Evolutionary conservation across 75 land plant species (phyloP).

Genomic region (Pinus albicaulis): DNA sequence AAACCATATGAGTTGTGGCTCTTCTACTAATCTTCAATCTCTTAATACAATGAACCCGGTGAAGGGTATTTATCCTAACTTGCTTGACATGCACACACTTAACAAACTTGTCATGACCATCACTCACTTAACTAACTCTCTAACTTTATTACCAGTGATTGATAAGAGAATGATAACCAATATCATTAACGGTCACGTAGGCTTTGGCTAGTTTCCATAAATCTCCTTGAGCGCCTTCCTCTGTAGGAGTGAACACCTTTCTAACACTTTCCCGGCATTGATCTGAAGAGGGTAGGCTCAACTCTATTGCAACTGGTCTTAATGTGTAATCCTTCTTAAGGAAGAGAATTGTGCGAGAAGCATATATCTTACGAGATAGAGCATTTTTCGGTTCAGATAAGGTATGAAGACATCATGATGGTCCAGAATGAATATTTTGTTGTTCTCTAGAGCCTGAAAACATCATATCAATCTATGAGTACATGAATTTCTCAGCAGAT

Average conservation of each 20-base stretch:
- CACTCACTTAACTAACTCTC: too few species aligned
- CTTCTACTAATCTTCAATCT: too few species aligned
- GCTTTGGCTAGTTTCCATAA: slow-evolving; percentile 79
- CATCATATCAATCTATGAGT: too few species aligned
- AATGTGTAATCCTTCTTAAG: slow-evolving; percentile 18
- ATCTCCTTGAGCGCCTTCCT: slow-evolving; percentile 36
- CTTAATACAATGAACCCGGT: too few species aligned
- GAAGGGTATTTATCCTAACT: too few species aligned
- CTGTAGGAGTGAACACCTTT: slow-evolving; percentile 27
- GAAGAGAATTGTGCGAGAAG: slow-evolving; percentile 34
- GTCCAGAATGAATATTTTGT: slow-evolving; percentile 61
- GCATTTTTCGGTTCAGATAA: slow-evolving; percentile 46
- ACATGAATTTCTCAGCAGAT: too few species aligned
- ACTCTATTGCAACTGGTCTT: slow-evolving; percentile 39
- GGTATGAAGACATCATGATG: slow-evolving; percentile 72
- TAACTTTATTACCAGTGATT: slow-evolving; percentile 90
- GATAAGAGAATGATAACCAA: slow-evolving; percentile 64
- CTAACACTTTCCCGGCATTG: not conserved
- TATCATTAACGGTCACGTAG: slow-evolving; percentile 61
- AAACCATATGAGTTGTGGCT: too few species aligned
- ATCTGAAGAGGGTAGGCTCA: slow-evolving; percentile 23
- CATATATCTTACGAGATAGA: slow-evolving; percentile 18
- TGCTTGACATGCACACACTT: too few species aligned
- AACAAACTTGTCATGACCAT: too few species aligned
- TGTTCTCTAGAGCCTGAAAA: slow-evolving; percentile 49